Evolutionary conservation across 345 rosid genomes (phyloP).

Genomic region (rapeseed (Brassica napus)): Da-Ae NC_063442.1:29016501-29017000

Average conservation of each 20-base stretch:
- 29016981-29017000: conserved; percentile 14
- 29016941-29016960: conserved; percentile 9
- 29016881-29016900: conserved; percentile 8
- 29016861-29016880: conserved; percentile 3
- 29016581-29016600: too few species aligned
- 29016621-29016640: too few species aligned
- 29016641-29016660: too few species aligned
- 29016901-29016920: conserved; percentile 5
- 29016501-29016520: too few species aligned
- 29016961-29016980: conserved; percentile 1
- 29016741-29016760: background rate
- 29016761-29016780: background rate
- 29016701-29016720: background rate
- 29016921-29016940: conserved; percentile 13
- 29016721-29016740: background rate
- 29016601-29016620: too few species aligned
- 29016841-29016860: background rate
- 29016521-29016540: too few species aligned
- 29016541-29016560: too few species aligned
- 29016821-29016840: background rate
- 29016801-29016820: background rate
- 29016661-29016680: too few species aligned
- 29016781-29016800: background rate
- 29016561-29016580: too few species aligned
- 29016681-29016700: too few species aligned